These are phyloP conservation scores for Orychophragmus violaceus DNA, from an alignment of 345 rosid genomes.

Conservation along the genomic window DNA sequence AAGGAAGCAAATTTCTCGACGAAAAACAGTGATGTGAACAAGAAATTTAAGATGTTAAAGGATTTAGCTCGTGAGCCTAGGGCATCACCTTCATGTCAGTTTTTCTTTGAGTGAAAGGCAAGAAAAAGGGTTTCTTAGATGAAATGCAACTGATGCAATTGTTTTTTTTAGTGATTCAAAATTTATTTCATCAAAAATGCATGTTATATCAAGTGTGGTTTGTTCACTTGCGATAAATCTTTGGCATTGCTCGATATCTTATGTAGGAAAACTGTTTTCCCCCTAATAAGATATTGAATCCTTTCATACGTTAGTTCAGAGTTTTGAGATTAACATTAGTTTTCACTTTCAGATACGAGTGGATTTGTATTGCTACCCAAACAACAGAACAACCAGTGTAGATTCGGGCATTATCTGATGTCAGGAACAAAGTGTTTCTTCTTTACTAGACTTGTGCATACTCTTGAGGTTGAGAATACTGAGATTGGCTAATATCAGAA, in stretches of 20 bases:
- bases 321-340: background rate
- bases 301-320: background rate
- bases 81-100: slow-evolving; percentile 10
- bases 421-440: background rate
- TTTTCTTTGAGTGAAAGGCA: slow-evolving; percentile 2
- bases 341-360: background rate
- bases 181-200: too few species aligned
- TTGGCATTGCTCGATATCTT: too few species aligned
- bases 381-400: background rate
- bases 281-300: background rate
- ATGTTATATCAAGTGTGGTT: too few species aligned
- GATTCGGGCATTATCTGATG: background rate
- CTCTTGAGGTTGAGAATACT: too few species aligned
- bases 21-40: background rate
- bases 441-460: background rate
- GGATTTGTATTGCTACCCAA: background rate
- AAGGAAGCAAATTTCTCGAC: slow-evolving; percentile 1
- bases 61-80: slow-evolving; percentile 8
- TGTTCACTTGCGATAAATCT: too few species aligned
- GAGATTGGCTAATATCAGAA: background rate
- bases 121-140: background rate
- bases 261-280: too few species aligned
- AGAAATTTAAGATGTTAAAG: slow-evolving; percentile 6
- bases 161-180: too few species aligned
- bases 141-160: background rate